A percentile compares a stretch with the other conserved stretches of the same genome.
These are phyloP conservation scores for Penicillium sp. DNA, from an alignment of 2,329 filamentous ascomycete genomes.

Conservation along the genomic window DNA sequence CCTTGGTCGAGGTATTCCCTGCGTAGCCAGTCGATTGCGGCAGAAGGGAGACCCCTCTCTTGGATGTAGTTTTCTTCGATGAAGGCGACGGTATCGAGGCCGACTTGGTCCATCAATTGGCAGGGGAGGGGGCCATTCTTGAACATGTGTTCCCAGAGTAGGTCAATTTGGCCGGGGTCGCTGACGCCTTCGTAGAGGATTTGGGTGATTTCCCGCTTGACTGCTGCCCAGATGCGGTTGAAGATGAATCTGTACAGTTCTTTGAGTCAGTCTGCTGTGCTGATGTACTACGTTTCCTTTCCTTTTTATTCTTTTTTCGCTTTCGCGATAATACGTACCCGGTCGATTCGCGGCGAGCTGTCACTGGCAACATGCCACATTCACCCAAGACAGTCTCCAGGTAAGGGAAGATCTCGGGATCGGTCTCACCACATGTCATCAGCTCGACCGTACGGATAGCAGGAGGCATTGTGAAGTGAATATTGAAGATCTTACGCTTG, in stretches of 20 bases:
- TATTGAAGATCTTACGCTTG: constrained; percentile 41
- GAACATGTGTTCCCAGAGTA: constrained; percentile 39
- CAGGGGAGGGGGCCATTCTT: constrained; percentile 29
- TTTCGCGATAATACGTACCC: constrained; percentile 23
- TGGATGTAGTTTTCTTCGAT: constrained; percentile 54
- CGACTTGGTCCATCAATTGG: constrained; percentile 49
- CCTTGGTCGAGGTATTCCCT: constrained; percentile 47
- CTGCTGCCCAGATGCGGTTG: constrained; percentile 55
- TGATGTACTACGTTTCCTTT: background rate
- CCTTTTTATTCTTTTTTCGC: background rate
- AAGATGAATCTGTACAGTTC: constrained; percentile 44
- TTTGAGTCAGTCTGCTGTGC: background rate
- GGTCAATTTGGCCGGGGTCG: constrained; percentile 48
- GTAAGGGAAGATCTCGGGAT: constrained; percentile 43
- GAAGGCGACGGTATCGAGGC: constrained; percentile 52
- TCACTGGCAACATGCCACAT: constrained; percentile 44
- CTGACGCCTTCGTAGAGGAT: constrained; percentile 52
- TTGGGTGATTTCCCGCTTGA: constrained; percentile 51
- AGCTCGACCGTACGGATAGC: constrained; percentile 47
- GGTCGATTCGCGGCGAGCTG: constrained; percentile 48
- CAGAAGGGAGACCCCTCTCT: constrained; percentile 42
- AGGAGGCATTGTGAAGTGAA: constrained; percentile 52
- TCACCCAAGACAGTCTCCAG: constrained; percentile 38
- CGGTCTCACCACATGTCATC: constrained; percentile 51
- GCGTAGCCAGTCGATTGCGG: constrained; percentile 46